Base-by-base conservation (phyloP, 805 yeast species). In the Yarrowia sp. region DNA sequence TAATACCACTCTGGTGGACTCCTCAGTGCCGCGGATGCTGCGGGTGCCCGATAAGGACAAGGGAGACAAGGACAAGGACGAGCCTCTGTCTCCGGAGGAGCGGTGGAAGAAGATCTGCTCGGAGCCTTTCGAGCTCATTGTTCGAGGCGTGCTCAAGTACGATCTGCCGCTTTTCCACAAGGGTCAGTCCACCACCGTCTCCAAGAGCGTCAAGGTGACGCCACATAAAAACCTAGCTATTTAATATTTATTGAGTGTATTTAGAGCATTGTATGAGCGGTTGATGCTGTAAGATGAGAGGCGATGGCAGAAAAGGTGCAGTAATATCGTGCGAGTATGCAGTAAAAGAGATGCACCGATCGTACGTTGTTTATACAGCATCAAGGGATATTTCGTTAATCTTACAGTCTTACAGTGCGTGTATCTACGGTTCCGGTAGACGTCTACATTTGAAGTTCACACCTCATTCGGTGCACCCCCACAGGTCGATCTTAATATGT, bases 101-200 rank as follows among this genome's bases (percentile, higher is more conserved):
- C 50, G 65, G 38, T 63, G 67, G 67, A 63, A 63, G 48, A 49
- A 63, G 45, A 63, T 63, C 11, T 63, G 56, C 40, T 63, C 67
- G 32, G 56, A 63, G 48, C 97, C 97, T 12, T 94, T 93, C 77
- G 97, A 92, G 70, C 80, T 94, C 72, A 89, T 92, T 22, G 82
- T 94, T 3, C 82, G 97, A 63, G 98, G 98, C 0, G 87, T 88
- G 26, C 82, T 94, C 75, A 87, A 85, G 74, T 94, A 94, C 77
- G 85, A 84, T 63, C 81, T 92, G 67, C 95, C 97, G n/a, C 48
- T 63, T 11, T 63, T 63, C 48, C 67, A 63, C 48, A 48, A 41
- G 48, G 40, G 40, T 4, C 67, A 63, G 48, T 63, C 67, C 9
- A 49, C 67, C 56, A 48, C 56, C n/a, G 56, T 63, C 15, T 63